These are phyloP conservation scores for Candida chauliodis DNA, from an alignment of 805 yeast species.

Conservation along the genomic window DNA sequence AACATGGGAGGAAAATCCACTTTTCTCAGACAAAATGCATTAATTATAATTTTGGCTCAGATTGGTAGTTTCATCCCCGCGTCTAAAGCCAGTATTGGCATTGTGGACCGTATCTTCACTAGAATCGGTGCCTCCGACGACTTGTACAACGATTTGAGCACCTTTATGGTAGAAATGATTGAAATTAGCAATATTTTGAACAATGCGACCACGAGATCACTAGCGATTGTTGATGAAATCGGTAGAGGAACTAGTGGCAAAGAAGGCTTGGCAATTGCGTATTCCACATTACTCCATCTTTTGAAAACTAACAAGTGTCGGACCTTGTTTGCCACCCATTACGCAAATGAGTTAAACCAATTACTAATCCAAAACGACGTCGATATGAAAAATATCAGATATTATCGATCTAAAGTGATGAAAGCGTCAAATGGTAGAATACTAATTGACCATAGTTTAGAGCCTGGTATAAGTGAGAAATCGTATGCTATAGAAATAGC, in stretches of 20 bases:
- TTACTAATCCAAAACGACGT: conserved; percentile 31
- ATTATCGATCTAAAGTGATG: conserved; percentile 29
- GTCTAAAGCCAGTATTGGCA: conserved; percentile 50
- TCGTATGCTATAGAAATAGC: conserved; percentile 81
- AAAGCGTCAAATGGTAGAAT: conserved; percentile 17
- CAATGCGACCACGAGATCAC: conserved; percentile 52
- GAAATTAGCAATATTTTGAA: conserved; percentile 62
- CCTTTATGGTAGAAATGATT: conserved; percentile 79
- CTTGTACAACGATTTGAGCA: conserved; percentile 69
- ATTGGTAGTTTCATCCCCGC: conserved; percentile 78
- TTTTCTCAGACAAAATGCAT: conserved; percentile 69
- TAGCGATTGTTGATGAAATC: conserved; percentile 71
- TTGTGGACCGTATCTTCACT: conserved; percentile 75
- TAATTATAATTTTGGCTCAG: conserved; percentile 68
- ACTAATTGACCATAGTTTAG: conserved; percentile 53
- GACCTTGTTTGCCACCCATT: conserved; percentile 88
- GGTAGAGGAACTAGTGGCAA: conserved; percentile 84
- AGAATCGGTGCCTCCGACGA: conserved; percentile 88
- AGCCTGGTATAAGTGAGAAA: conserved; percentile 64
- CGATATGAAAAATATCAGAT: conserved; percentile 23
- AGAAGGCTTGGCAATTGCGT: conserved; percentile 86
- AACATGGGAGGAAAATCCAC: conserved; percentile 90
- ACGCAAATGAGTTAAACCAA: conserved; percentile 40
- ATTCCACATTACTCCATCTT: conserved; percentile 62
- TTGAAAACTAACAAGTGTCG: conserved; percentile 56